phyloP scores from a whole-genome alignment of 805 yeast species.

The Teunomyces panamensis region DNA sequence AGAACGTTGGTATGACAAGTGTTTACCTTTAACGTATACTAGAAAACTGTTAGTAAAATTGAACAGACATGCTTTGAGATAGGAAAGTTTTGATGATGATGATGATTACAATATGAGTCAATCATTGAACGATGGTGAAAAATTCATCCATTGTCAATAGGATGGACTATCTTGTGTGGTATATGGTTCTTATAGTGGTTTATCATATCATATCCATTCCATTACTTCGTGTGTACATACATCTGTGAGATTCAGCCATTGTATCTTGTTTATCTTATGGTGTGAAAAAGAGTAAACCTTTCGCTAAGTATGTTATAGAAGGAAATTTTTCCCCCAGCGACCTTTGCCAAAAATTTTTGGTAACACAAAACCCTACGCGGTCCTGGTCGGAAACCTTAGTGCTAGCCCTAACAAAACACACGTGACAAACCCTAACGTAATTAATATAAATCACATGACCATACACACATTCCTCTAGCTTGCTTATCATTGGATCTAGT shows the following conservation, averaged over 20 bases:
- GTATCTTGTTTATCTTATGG: constrained; percentile 25
- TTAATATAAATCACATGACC: neutral
- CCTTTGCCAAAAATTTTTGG: constrained; percentile 4
- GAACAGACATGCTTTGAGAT: neutral
- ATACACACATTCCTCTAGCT: neutral
- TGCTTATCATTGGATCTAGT: neutral
- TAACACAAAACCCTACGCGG: neutral
- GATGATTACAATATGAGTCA: neutral
- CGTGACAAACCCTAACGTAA: constrained; percentile 17
- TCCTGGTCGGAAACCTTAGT: constrained; percentile 5
- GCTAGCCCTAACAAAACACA: constrained; percentile 10
- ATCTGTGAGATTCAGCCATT: constrained; percentile 98
- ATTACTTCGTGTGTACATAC: constrained; percentile 53
- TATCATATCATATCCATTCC: neutral
- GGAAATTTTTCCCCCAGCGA: constrained; percentile 3
- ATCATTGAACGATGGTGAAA: too few species aligned
- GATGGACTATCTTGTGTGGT: too few species aligned
- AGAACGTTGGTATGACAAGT: constrained; percentile 99
- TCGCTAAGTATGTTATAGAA: constrained; percentile 2
- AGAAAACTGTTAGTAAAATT: constrained; percentile 34
- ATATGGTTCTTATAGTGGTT: too few species aligned
- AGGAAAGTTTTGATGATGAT: neutral
- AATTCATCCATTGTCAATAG: too few species aligned
- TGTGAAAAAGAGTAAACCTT: constrained; percentile 6
- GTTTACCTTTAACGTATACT: constrained; percentile 99